Conservation (phyloP, 768 basidiomycete genomes). For the Leccinum subtestaceum region DNA sequence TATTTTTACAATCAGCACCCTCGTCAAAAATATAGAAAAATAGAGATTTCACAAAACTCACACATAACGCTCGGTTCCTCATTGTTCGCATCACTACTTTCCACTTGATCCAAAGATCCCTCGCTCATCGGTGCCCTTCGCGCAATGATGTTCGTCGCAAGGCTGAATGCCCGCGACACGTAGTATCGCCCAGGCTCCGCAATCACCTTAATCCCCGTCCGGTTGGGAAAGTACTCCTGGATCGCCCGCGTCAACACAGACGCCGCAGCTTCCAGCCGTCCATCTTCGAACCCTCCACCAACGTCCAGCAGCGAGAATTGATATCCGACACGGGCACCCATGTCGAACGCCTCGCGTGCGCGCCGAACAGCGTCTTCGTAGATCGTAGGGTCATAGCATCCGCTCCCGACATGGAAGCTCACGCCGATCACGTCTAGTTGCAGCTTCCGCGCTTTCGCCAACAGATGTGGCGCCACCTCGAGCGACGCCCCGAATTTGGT, state of each 20-base stretch:
- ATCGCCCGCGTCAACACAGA: conserved; percentile 66
- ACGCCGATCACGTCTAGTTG: conserved; percentile 87
- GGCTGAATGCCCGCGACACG: conserved; percentile 87
- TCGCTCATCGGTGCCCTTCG: conserved; percentile 59
- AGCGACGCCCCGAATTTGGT: conserved; percentile 97
- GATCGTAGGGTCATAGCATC: conserved; percentile 88
- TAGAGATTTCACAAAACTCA: conserved; percentile 44
- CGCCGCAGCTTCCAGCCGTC: conserved; percentile 79
- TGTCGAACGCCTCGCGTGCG: conserved; percentile 80
- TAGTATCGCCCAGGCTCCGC: conserved; percentile 96
- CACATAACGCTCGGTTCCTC: conserved; percentile 78
- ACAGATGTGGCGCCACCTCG: conserved; percentile 70
- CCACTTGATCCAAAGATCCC: conserved; percentile 22
- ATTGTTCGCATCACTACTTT: conserved; percentile 19
- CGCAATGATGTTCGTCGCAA: conserved; percentile 93
- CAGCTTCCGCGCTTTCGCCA: conserved; percentile 76
- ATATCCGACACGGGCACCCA: conserved; percentile 81
- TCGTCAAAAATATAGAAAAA: conserved; percentile 3
- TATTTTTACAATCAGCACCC: conserved; percentile 4
- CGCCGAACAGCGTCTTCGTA: conserved; percentile 89
- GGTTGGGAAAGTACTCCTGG: conserved; percentile 74
- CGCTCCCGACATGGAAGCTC: conserved; percentile 97
- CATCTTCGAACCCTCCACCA: conserved; percentile 94
- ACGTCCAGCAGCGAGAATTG: conserved; percentile 83
- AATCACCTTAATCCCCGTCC: conserved; percentile 70